Evolutionary conservation across 352 stramenopile genomes (phyloP).

Genomic region (Globisporangium cylindrosporum): DNA sequence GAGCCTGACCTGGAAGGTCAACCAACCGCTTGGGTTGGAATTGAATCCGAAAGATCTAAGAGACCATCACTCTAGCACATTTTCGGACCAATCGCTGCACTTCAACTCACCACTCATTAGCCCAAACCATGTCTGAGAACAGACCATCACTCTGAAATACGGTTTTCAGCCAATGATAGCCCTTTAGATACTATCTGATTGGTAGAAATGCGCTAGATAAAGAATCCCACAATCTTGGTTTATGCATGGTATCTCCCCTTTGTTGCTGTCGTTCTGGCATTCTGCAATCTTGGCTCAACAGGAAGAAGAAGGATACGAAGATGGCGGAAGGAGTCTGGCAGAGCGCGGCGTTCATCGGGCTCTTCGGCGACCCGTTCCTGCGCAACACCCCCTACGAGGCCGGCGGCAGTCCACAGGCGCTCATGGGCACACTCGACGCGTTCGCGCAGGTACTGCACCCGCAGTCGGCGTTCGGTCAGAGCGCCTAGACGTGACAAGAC

Average conservation of each 20-base stretch:
- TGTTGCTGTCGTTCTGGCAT: not conserved
- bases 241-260: constrained; percentile 1
- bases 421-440: constrained; percentile 45
- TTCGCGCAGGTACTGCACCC: constrained; percentile 40
- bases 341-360: constrained; percentile 58
- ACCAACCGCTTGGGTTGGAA: not conserved
- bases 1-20: not conserved
- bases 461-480: constrained; percentile 13
- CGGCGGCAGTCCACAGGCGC: constrained; percentile 62
- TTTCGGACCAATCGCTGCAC: not conserved
- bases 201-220: not conserved
- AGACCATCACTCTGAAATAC: constrained; percentile 2
- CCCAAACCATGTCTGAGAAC: not conserved
- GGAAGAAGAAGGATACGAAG: not conserved
- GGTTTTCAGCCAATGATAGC: not conserved
- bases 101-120: constrained; percentile 8
- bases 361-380: constrained; percentile 81
- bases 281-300: not conserved
- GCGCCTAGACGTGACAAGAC: constrained; percentile 3
- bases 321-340: constrained; percentile 52
- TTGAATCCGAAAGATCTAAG: not conserved
- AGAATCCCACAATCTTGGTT: not conserved
- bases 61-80: constrained; percentile 4
- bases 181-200: not conserved
- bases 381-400: constrained; percentile 76